Evolutionary conservation across 163 green algal genomes (phyloP), one percentile per base, ranked within the genome.

Genomic region (Scenedesmus sp.): DNA sequence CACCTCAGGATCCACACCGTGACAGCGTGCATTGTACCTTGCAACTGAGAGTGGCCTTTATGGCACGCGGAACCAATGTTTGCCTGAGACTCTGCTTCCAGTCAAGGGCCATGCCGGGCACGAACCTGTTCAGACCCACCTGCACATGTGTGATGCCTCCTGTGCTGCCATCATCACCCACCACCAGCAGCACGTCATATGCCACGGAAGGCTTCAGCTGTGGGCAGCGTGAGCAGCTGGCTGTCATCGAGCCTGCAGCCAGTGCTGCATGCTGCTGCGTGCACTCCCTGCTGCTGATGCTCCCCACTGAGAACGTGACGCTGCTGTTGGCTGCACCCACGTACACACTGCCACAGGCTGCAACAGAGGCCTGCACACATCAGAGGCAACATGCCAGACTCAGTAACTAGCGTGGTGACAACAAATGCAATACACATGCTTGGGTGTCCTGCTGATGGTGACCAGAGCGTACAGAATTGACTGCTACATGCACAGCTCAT

Each of bases 141-240:
- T 49, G 49, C 40, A 78, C 49, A 40, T 79, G 83, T 49, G 35
- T n/a, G 35, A 51, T 46, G 51, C 51, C 40, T 59, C 35, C 35
- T 46, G 40, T 46, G 59, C 61, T 61, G 59, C 35, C 33, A 44
- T 15, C n/a, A 40, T 37, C 59, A 22, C 53, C 30, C 46, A 56
- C 24, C 10, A 88, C 80, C 59, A 88, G 20, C 88, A 92, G 59
- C 5, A 92, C 7, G 5, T 88, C 61, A 65, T 92, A 92, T 3
- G 46, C 24, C 22, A 33, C 37, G 1, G 40, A 35, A 42, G 88
- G 61, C 13, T 84, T 40, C 46, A 92, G 61, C 42, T 46, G 0
- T 15, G 88, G 88, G 44, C 88, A 92, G 20, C 88, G 61, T 24
- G 43, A 42, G 35, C 88, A 91, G 78, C 87, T 91, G 76, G 51